These are phyloP conservation scores for Xanthoceras sorbifolium DNA, from an alignment of 345 rosid genomes.

Conservation along the genomic window DNA sequence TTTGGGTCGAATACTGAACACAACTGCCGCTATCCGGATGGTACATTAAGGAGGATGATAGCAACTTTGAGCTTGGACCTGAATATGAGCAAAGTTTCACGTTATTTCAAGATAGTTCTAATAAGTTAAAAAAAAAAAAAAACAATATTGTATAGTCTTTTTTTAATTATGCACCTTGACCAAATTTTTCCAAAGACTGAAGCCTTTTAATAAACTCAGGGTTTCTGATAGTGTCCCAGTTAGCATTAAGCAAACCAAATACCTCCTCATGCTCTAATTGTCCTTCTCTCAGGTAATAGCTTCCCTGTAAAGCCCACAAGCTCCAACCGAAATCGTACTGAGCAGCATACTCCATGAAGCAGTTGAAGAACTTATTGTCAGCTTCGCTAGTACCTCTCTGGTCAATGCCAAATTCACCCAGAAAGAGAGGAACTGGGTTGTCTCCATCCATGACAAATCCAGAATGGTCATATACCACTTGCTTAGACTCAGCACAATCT, in stretches of 20 bases:
- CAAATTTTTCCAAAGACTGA: conserved; percentile 10
- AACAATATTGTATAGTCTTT: no score
- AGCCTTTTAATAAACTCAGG: conserved; percentile 32
- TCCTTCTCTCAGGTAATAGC: conserved; percentile 40
- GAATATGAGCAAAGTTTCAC: conserved; percentile 5
- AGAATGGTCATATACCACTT: not conserved
- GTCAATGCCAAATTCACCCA: conserved; percentile 51
- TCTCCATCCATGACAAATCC: conserved; percentile 12
- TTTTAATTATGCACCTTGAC: conserved; percentile 12
- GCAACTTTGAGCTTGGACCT: conserved; percentile 33
- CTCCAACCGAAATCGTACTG: conserved; percentile 48
- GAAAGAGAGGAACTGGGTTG: conserved; percentile 33
- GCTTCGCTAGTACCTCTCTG: conserved; percentile 18
- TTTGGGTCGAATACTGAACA: not conserved
- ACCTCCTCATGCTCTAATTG: conserved; percentile 27
- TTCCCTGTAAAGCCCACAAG: conserved; percentile 44
- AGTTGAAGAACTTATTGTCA: conserved; percentile 40
- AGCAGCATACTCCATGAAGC: conserved; percentile 37
- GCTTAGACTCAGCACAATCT: conserved; percentile 22
- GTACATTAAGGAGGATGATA: conserved; percentile 6
- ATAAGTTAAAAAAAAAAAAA: no score
- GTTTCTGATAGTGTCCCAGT: conserved; percentile 32
- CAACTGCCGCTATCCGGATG: not conserved
- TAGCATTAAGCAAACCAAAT: conserved; percentile 35
- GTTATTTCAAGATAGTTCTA: no score